phyloP scores from a whole-genome alignment of 2,329 filamentous ascomycete genomes.

The Colletotrichum sp. region DNA sequence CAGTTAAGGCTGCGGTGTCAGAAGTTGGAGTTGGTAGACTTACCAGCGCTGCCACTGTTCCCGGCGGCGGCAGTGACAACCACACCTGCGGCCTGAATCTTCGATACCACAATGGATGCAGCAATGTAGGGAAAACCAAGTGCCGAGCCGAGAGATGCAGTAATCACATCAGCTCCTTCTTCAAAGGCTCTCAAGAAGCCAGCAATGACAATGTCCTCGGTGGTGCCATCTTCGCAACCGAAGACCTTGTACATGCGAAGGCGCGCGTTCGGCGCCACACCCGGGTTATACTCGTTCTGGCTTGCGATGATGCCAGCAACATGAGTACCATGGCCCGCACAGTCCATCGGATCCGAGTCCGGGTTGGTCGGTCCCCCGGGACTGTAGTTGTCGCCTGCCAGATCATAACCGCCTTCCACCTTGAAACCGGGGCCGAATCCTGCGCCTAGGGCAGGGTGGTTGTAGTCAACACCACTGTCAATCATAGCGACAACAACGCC shows the following conservation, averaged over 20 bases:
- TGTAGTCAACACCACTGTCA: neutral
- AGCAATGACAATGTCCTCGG: neutral
- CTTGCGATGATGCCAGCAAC: constrained; percentile 33
- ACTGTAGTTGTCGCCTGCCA: constrained; percentile 27
- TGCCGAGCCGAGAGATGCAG: neutral
- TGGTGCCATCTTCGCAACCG: constrained; percentile 23
- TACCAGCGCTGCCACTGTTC: neutral
- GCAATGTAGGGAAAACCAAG: neutral
- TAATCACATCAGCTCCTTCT: neutral
- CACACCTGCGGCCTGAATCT: neutral
- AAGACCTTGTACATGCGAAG: constrained; percentile 45
- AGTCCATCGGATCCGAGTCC: constrained; percentile 33
- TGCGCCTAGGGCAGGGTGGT: neutral
- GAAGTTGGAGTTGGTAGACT: neutral
- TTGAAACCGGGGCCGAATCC: constrained; percentile 16
- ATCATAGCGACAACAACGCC: neutral
- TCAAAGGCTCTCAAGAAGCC: neutral
- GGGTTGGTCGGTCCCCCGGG: constrained; percentile 22
- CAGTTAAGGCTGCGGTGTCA: neutral
- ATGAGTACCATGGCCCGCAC: constrained; percentile 30
- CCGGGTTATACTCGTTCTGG: constrained; percentile 31
- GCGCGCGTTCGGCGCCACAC: constrained; percentile 43
- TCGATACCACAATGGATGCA: neutral
- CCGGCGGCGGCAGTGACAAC: neutral
- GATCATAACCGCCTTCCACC: constrained; percentile 25